Evolutionary conservation across 108 stramenopile genomes (phyloP).

Genomic region (Cylindrotheca closterium): DNA sequence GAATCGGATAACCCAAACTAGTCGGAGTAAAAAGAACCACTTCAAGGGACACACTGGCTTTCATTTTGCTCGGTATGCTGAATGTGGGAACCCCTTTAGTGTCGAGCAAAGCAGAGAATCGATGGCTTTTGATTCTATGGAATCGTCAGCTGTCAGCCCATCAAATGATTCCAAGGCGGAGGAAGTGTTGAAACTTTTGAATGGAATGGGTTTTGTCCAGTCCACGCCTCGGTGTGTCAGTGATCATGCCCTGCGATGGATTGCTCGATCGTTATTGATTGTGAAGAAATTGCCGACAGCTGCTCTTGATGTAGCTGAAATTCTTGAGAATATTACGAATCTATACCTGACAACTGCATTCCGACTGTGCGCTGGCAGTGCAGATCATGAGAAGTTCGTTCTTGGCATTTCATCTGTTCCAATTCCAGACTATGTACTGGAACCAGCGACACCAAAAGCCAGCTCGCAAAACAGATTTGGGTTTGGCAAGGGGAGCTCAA

Average conservation of each 20-base stretch:
- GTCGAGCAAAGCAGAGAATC: too few relatives aligned
- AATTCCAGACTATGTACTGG: neutral
- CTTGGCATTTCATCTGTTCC: constrained; percentile 37
- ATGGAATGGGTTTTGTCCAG: too few relatives aligned
- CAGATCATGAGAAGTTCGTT: constrained; percentile 56
- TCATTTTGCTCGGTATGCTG: too few relatives aligned
- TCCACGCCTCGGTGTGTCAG: constrained; percentile 12
- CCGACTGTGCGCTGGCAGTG: constrained; percentile 62
- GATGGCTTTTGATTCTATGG: too few relatives aligned
- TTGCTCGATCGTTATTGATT: constrained; percentile 40
- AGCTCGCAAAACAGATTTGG: constrained; percentile 18
- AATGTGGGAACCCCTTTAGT: too few relatives aligned
- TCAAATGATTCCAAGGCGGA: too few relatives aligned
- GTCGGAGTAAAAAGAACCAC: too few relatives aligned
- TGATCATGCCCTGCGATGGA: constrained; percentile 58
- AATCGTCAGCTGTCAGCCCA: too few relatives aligned
- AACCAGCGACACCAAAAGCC: neutral
- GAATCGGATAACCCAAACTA: too few relatives aligned
- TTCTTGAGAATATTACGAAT: constrained; percentile 59
- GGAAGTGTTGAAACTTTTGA: too few relatives aligned
- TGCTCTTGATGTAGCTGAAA: constrained; percentile 41
- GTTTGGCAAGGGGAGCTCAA: constrained; percentile 9
- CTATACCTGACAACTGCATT: constrained; percentile 82
- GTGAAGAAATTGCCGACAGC: constrained; percentile 56
- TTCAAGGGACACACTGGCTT: too few relatives aligned